Base-by-base conservation (phyloP, 1,284 basidiomycete genomes). In the Cryptococcus sp. region DNA sequence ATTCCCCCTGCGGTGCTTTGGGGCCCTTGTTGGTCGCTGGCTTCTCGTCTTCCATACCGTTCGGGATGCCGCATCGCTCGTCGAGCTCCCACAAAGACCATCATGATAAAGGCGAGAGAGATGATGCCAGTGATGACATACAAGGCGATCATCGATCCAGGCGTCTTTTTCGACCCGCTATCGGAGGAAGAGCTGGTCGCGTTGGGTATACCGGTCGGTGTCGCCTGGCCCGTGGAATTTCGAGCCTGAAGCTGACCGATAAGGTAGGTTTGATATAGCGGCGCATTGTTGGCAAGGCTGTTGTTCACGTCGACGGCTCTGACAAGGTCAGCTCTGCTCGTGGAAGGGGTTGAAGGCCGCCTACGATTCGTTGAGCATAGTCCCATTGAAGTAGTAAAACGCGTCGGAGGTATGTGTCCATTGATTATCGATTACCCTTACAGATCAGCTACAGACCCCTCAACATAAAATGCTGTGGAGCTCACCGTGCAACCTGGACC, bases 1-100 rank as follows among this genome's bases (percentile, higher is more conserved):
- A 95, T 77, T 2, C 91, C 87, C 35, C 80, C 76, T 0, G 88
- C 84, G 6, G 86, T 81, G 48, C 82, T 85, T 67, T 87, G 86
- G 0, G 63, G 54, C n/a, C 61, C 58, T 37, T 76, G 71, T 19
- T 72, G 65, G 6, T 75, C 77, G 6, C 71, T 77, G 18, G 57
- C 57, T n/a, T 65, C 64, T 12, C 87, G 77, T 19, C 86, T 85
- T 7, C 90, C 89, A 67, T 94, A 94, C 43, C 88, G 80, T 60
- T 93, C 90, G n/a, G 90, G 90, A 69, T 93, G 82, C 1, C 87
- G 80, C 41, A 89, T 78, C 0, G 87, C 87, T 28, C 87, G 79
- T 46, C 92, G 78, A 0, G 86, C 86, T 14, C 89, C 89, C 25
- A 85, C 84, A 18, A 87, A 73, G 56, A 93, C 86, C 56, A 92